Conservation (phyloP, 306 rosid genomes). For the Argentina anserina region DNA sequence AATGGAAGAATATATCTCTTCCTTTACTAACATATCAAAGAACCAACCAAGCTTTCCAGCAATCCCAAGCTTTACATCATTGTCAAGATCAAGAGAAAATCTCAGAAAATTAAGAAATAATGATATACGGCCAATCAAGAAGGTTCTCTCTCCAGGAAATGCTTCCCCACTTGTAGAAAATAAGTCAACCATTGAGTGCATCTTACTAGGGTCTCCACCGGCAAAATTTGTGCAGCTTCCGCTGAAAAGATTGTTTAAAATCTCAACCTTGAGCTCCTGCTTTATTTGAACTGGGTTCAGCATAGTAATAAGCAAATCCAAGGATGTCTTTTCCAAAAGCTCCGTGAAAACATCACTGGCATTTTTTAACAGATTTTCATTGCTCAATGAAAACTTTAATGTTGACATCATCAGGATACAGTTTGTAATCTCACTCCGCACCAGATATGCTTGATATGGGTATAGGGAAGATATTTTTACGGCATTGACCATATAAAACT, state of each 20-base stretch:
- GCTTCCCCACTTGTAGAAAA: conserved; percentile 47
- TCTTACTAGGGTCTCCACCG: conserved; percentile 26
- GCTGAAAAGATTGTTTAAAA: conserved; percentile 58
- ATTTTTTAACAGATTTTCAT: conserved; percentile 44
- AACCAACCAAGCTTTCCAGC: conserved; percentile 59
- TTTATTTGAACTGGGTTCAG: conserved; percentile 61
- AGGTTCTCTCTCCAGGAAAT: conserved; percentile 36
- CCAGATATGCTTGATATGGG: conserved; percentile 63
- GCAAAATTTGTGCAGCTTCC: conserved; percentile 33
- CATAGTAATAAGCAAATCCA: conserved; percentile 56
- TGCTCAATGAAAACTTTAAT: conserved; percentile 52
- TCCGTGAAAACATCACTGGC: conserved; percentile 59
- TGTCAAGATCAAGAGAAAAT: conserved; percentile 50
- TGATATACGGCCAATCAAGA: conserved; percentile 49
- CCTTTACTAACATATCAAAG: conserved; percentile 59
- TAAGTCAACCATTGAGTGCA: conserved; percentile 31
- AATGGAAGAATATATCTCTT: conserved; percentile 60
- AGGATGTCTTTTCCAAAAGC: conserved; percentile 63
- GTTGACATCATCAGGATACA: conserved; percentile 62
- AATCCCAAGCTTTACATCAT: conserved; percentile 48
- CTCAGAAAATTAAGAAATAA: conserved; percentile 55
- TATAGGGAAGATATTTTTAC: conserved; percentile 65
- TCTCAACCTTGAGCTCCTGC: conserved; percentile 48
- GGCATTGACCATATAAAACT: conserved; percentile 77
- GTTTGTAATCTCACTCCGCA: conserved; percentile 52